Evolutionary conservation across 768 basidiomycete genomes (phyloP).

Genomic region (Termitomyces sp.): DNA sequence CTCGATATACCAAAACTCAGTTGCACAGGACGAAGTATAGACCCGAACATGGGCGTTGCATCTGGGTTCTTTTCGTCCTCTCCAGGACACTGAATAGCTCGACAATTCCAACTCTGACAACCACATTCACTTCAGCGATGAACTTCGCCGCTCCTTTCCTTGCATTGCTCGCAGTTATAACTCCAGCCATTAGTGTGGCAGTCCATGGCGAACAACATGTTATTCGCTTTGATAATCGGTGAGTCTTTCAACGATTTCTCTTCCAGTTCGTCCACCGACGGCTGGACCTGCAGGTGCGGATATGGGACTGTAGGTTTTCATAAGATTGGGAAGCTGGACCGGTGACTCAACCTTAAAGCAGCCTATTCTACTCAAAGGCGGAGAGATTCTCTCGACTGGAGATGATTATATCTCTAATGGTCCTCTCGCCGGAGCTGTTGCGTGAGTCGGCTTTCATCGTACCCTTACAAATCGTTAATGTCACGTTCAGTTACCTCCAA

Average conservation of each 20-base stretch:
- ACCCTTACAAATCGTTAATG: neutral
- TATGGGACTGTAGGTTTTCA: constrained; percentile 24
- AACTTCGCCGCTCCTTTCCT: constrained; percentile 12
- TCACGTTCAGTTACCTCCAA: constrained; percentile 22
- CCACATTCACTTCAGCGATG: neutral
- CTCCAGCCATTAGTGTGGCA: constrained; percentile 12
- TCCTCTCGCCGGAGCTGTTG: constrained; percentile 27
- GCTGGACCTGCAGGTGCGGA: constrained; percentile 20
- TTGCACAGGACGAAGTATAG: neutral
- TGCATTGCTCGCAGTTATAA: constrained; percentile 14
- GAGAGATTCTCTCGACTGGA: constrained; percentile 25
- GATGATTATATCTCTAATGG: constrained; percentile 21
- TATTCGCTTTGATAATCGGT: constrained; percentile 30
- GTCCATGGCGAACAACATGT: constrained; percentile 28
- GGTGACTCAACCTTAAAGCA: neutral
- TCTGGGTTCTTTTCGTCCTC: neutral
- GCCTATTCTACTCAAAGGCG: constrained; percentile 25
- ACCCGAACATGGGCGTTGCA: neutral
- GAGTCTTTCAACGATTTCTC: neutral
- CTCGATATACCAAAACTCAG: neutral
- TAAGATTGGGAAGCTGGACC: neutral
- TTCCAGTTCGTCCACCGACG: neutral
- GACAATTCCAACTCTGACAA: neutral
- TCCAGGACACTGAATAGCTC: neutral
- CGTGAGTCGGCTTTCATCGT: constrained; percentile 17